A percentile compares a stretch with the other conserved stretches of the same genome.
phyloP scores from a whole-genome alignment of 2,329 filamentous ascomycete genomes.

The Fusarium pininemorale region DNA sequence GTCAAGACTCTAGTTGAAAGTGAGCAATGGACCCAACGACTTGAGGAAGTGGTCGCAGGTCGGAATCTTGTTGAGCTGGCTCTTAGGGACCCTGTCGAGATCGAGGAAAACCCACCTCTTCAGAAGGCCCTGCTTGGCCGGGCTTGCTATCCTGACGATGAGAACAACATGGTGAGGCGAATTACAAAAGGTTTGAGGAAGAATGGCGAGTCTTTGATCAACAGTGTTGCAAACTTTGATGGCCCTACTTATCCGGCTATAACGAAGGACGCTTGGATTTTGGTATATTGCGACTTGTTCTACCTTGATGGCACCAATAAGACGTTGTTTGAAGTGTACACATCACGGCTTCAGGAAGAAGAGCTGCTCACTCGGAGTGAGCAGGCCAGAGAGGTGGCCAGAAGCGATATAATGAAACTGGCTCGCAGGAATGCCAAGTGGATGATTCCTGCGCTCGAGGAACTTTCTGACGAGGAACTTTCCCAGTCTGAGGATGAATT shows the following conservation, averaged over 20 bases:
- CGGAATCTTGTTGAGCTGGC: background rate
- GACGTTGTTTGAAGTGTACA: conserved; percentile 9
- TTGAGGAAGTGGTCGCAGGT: background rate
- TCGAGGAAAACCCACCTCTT: background rate
- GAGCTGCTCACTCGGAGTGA: conserved; percentile 15
- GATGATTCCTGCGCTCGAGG: conserved; percentile 23
- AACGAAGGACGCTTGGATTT: conserved; percentile 14
- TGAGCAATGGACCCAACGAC: background rate
- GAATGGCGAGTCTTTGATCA: background rate
- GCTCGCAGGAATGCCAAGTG: conserved; percentile 28
- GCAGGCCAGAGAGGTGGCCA: conserved; percentile 17
- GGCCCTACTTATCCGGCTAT: background rate
- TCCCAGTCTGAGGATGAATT: background rate
- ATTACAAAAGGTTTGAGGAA: background rate
- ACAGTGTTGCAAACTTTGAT: background rate
- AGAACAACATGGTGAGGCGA: background rate
- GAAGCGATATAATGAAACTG: background rate
- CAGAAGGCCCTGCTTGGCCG: background rate
- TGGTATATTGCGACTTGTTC: conserved; percentile 20
- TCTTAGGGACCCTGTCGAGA: fast-evolving
- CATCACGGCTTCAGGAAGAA: conserved; percentile 16
- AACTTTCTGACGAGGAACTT: background rate
- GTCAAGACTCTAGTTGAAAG: background rate
- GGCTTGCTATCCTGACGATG: background rate
- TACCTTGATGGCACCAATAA: conserved; percentile 1